A percentile compares a stretch with the other conserved stretches of the same genome.
Evolutionary conservation across 2,329 filamentous ascomycete genomes (phyloP).

Genomic region (Aspergillus chevalieri): DNA sequence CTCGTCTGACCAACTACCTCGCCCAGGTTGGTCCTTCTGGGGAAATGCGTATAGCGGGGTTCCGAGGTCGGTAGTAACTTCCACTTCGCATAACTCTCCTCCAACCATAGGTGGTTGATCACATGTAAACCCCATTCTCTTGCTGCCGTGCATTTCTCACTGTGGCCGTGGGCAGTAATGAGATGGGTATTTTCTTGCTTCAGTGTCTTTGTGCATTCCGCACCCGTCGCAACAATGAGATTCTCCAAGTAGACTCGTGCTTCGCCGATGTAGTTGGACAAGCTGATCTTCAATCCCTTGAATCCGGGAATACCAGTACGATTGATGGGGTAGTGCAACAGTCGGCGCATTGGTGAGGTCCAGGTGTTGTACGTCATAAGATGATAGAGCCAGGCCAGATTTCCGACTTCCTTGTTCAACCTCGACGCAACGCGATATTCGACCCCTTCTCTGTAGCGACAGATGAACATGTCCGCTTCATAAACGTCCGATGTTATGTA

Average conservation of each 20-base stretch:
- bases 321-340: conserved; percentile 86
- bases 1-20: conserved; percentile 88
- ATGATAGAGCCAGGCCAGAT: conserved; percentile 88
- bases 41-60: conserved; percentile 77
- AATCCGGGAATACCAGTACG: conserved; percentile 74
- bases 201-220: conserved; percentile 89
- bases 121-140: conserved; percentile 87
- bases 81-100: conserved; percentile 93
- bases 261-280: conserved; percentile 96
- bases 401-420: conserved; percentile 76
- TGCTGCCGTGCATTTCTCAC: conserved; percentile 90
- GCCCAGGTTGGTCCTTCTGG: conserved; percentile 79
- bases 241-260: conserved; percentile 91
- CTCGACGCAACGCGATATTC: conserved; percentile 74
- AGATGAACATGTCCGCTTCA: conserved; percentile 75
- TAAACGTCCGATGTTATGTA: conserved; percentile 58
- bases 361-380: conserved; percentile 83
- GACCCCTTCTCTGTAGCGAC: conserved; percentile 74
- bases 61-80: conserved; percentile 66
- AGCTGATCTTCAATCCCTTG: conserved; percentile 66
- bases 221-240: conserved; percentile 74
- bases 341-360: conserved; percentile 73
- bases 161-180: conserved; percentile 79
- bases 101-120: conserved; percentile 93
- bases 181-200: conserved; percentile 93